Percentiles rank a stretch among this genome's conserved stretches.
Evolutionary conservation across 2,329 filamentous ascomycete species (phyloP).

Genomic region (Rhytidhysteron rufulum): DNA sequence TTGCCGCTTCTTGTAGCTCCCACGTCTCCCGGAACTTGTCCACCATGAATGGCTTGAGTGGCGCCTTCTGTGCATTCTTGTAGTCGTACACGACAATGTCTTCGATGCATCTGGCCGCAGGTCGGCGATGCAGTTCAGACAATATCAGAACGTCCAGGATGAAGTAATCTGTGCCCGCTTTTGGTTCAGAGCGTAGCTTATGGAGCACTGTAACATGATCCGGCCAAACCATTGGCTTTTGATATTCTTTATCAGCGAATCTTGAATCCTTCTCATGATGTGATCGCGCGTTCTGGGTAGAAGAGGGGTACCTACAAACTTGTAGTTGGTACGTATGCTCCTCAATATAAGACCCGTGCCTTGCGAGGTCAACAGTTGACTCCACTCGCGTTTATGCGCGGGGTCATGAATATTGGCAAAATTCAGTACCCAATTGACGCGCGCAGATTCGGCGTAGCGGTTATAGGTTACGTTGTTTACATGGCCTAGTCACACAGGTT

Average conservation of each 20-base stretch:
- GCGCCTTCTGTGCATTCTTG: slow-evolving; percentile 51
- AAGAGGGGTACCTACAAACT: slow-evolving; percentile 62
- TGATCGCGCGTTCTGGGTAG: neutral
- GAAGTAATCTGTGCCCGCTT: slow-evolving; percentile 51
- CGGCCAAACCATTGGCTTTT: slow-evolving; percentile 70
- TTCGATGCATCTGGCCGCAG: slow-evolving; percentile 71
- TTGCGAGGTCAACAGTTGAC: slow-evolving; percentile 62
- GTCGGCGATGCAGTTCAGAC: slow-evolving; percentile 69
- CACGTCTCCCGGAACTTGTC: slow-evolving; percentile 58
- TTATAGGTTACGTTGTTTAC: slow-evolving; percentile 86
- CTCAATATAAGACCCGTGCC: slow-evolving; percentile 71
- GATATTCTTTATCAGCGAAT: slow-evolving; percentile 8
- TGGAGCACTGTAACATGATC: slow-evolving; percentile 82
- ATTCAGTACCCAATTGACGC: slow-evolving; percentile 74
- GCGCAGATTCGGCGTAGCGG: slow-evolving; percentile 75
- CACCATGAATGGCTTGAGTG: slow-evolving; percentile 59
- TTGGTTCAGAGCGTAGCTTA: slow-evolving; percentile 60
- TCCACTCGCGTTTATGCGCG: slow-evolving; percentile 61
- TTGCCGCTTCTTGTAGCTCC: slow-evolving; percentile 59
- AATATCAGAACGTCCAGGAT: slow-evolving; percentile 62
- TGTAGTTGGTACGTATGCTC: slow-evolving; percentile 79
- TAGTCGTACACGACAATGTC: slow-evolving; percentile 81
- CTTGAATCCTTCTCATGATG: slow-evolving; percentile 1
- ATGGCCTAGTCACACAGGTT: slow-evolving; percentile 53
- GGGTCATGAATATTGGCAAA: slow-evolving; percentile 63